Evolutionary conservation across 2,329 filamentous ascomycete species (phyloP).

Genomic region (Boeremia lycopersici): DNA sequence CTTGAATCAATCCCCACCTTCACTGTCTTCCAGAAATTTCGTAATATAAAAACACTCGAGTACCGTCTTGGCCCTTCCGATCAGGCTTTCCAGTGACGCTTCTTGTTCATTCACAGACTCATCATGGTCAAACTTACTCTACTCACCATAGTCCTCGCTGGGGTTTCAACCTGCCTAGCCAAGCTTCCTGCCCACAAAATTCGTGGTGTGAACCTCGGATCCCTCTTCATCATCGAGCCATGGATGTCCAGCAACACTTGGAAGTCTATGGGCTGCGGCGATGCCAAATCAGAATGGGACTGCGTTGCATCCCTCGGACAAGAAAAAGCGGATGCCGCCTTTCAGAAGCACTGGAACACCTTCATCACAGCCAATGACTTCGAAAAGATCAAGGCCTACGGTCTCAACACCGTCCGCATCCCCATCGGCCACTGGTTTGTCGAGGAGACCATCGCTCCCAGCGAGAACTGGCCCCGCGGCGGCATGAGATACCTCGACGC

Average conservation of each 20-base stretch:
- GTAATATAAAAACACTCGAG: too few species aligned
- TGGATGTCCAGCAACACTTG: constrained; percentile 59
- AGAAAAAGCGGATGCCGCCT: constrained; percentile 53
- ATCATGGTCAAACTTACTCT: neutral
- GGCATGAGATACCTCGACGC: constrained; percentile 55
- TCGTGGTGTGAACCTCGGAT: constrained; percentile 62
- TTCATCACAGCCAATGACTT: constrained; percentile 60
- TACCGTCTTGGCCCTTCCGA: neutral
- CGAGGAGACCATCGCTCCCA: constrained; percentile 56
- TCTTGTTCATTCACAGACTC: neutral
- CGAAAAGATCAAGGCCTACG: constrained; percentile 54
- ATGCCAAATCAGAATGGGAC: constrained; percentile 58
- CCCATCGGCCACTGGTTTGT: constrained; percentile 64
- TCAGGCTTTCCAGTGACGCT: neutral
- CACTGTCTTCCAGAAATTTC: neutral
- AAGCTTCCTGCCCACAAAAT: constrained; percentile 48
- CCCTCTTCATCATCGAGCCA: constrained; percentile 60
- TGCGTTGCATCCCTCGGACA: constrained; percentile 59
- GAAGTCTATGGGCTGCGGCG: constrained; percentile 56
- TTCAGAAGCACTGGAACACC: constrained; percentile 57
- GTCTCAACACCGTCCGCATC: constrained; percentile 61
- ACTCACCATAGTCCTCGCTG: neutral
- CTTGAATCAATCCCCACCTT: neutral
- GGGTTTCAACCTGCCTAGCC: neutral
- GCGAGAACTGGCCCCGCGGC: constrained; percentile 59